Percentiles rank a stretch among this genome's conserved stretches.
Conservation (phyloP, 768 basidiomycete species). For the Mycena alexandri region DNA sequence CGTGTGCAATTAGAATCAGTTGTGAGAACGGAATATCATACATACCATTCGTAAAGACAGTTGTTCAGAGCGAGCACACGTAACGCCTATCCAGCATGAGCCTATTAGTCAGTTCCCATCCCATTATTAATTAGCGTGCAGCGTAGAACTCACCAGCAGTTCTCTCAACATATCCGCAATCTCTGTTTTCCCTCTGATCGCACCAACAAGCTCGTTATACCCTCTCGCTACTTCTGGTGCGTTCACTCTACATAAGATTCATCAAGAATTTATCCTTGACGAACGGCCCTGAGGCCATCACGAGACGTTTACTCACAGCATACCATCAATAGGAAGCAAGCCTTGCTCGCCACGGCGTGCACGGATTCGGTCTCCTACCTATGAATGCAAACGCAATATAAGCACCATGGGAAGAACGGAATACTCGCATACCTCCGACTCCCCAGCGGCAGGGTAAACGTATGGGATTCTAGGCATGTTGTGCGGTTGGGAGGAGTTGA, state of each 20-base stretch:
- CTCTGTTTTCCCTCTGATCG: slow-evolving; percentile 15
- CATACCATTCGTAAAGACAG: slow-evolving; percentile 17
- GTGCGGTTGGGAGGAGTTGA: neutral
- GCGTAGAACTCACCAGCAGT: slow-evolving; percentile 8
- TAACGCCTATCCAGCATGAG: slow-evolving; percentile 9
- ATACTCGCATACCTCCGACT: slow-evolving; percentile 15
- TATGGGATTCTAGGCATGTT: slow-evolving; percentile 14
- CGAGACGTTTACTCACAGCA: slow-evolving; percentile 5
- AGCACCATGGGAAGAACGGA: neutral
- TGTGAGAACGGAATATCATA: slow-evolving; percentile 7
- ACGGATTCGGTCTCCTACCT: slow-evolving; percentile 15
- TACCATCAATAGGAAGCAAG: slow-evolving; percentile 18
- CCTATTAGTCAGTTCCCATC: slow-evolving; percentile 1
- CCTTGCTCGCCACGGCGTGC: neutral
- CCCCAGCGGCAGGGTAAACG: slow-evolving; percentile 13
- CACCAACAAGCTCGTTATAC: slow-evolving; percentile 15
- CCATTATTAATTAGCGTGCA: neutral
- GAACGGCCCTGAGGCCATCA: neutral
- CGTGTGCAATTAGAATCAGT: neutral
- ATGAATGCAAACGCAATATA: neutral
- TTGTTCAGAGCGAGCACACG: slow-evolving; percentile 17
- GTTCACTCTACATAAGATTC: slow-evolving; percentile 10
- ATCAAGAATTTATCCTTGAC: neutral
- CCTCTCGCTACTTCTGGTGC: slow-evolving; percentile 18
- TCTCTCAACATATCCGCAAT: slow-evolving; percentile 10